Evolutionary conservation across 129 eudicot species (phyloP), one percentile per base, ranked within the genome.

Genomic region (Tagetes erecta): DNA sequence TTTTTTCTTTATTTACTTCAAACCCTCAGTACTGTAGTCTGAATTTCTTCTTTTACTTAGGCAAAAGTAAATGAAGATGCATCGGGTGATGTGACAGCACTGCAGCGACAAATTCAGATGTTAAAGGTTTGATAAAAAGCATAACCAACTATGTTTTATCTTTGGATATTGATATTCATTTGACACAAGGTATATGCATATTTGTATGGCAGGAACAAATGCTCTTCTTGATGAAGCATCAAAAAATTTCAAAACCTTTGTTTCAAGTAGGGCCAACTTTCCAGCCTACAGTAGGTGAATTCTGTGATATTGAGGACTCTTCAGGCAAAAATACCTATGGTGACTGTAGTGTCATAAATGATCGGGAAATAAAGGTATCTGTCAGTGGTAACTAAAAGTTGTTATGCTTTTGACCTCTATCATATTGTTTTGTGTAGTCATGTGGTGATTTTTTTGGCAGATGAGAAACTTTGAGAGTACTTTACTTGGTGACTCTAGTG

Each of bases 41-140:
- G 35, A 80, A 40, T 67, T 71, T 64, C 52, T 62, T 67, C 33
- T 30, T 74, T 83, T 33, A 37, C 59, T 20, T 68, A 91, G 97
- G 97, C 97, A 76, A 88, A 88, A 85, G 84, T 91, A 40, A 91
- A 91, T 73, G 97, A 91, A 83, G 96, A 91, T 59, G 96, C 97
- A 84, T 84, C 96, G 42, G 92, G 87, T 34, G 87, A 85, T 41
- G 89, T 91, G 27, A 79, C 80, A 74, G 92, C 90, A 77, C 80
- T 91, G 79, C 97, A 91, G 74, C 84, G 84, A 56, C 97, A 91
- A 81, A 83, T 91, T 81, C 96, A 88, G 78, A 87, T 81, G 71
- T 76, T 91, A 60, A 86, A 91, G 91, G 97, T 86, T 67, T 66
- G 70, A 62, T 74, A 27, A n/a, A 65, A 39, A 68, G 36, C 51